Evolutionary conservation across 129 eudicot genomes (phyloP).

Genomic region (Sambucus nigra): DNA sequence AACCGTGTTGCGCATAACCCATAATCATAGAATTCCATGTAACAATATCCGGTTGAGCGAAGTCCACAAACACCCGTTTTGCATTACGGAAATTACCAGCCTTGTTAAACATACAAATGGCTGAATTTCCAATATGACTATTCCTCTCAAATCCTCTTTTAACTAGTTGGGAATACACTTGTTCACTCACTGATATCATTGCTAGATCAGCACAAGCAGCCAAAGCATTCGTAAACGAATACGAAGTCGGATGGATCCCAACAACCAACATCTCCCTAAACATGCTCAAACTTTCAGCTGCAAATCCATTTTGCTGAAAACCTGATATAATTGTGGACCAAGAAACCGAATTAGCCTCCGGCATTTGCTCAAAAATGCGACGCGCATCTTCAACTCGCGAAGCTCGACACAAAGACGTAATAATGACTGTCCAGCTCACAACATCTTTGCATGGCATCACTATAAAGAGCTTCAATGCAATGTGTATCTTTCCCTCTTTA

Average conservation of each 20-base stretch:
- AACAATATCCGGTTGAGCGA: conserved; percentile 8
- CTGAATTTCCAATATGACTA: conserved; percentile 7
- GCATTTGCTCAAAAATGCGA: conserved; percentile 19
- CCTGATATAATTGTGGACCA: conserved; percentile 17
- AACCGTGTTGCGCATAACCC: conserved; percentile 15
- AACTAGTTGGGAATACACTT: conserved; percentile 9
- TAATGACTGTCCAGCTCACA: conserved; percentile 10
- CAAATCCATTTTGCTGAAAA: conserved; percentile 18
- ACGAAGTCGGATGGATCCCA: conserved; percentile 10
- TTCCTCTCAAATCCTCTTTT: conserved; percentile 12
- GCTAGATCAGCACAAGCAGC: conserved; percentile 15
- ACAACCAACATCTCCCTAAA: conserved; percentile 12
- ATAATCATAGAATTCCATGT: conserved; percentile 15
- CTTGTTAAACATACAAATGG: conserved; percentile 10
- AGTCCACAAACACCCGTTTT: background rate
- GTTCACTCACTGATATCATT: conserved; percentile 9
- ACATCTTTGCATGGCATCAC: conserved; percentile 14
- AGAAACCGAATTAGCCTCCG: conserved; percentile 7
- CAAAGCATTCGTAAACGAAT: conserved; percentile 6
- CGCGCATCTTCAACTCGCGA: conserved; percentile 17
- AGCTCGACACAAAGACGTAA: conserved; percentile 12
- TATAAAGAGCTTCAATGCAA: conserved; percentile 14
- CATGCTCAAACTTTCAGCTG: conserved; percentile 6
- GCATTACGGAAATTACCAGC: conserved; percentile 12
- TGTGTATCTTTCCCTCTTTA: background rate